These are phyloP conservation scores for Lipomyces starkeyi DNA, from an alignment of 805 yeast genomes.

Conservation along the genomic window DNA sequence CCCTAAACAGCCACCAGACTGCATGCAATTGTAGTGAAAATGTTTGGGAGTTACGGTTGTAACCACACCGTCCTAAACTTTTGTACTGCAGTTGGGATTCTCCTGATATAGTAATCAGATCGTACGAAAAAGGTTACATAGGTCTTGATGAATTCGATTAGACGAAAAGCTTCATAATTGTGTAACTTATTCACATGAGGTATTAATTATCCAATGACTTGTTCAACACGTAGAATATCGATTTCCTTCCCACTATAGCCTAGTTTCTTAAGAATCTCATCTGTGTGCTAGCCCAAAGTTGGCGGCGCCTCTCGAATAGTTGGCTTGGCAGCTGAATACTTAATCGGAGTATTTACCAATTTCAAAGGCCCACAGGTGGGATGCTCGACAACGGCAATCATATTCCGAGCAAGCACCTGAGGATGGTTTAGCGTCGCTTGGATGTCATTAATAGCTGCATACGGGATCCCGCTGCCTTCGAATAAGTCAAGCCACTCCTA, in stretches of 20 bases:
- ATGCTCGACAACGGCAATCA: conserved; percentile 49
- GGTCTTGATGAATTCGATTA: no score
- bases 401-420: conserved; percentile 48
- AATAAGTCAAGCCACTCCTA: conserved; percentile 48
- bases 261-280: conserved; percentile 43
- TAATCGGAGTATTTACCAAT: conserved; percentile 50
- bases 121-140: no score
- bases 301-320: conserved; percentile 48
- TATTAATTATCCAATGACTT: conserved; percentile 40
- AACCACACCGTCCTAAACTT: no score
- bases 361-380: conserved; percentile 47
- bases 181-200: neutral
- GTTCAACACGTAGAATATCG: conserved; percentile 39
- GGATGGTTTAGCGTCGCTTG: conserved; percentile 47
- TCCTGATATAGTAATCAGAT: no score
- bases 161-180: no score
- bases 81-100: no score
- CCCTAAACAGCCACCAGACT: neutral
- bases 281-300: conserved; percentile 49
- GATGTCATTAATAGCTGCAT: conserved; percentile 51
- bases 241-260: conserved; percentile 37
- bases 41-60: no score
- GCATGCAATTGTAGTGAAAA: neutral
- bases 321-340: conserved; percentile 48
- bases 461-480: conserved; percentile 47